These are phyloP conservation scores for Gamsiella multidivaricata DNA, from an alignment of 192 early-diverging fungal species.

Conservation along the genomic window DNA sequence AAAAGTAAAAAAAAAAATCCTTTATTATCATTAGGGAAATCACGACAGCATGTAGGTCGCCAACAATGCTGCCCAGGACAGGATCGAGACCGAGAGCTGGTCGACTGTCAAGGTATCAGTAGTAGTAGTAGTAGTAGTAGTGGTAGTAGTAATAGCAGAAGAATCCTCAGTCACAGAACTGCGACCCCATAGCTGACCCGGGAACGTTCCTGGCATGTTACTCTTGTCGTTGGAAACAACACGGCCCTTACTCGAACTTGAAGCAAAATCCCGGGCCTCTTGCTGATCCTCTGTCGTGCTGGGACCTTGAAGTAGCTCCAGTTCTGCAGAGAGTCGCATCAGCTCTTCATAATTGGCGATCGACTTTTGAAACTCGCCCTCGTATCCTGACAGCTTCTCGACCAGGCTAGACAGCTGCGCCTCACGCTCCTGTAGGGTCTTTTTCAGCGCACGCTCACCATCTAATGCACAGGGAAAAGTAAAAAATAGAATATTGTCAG, in stretches of 20 bases:
- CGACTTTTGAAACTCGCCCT: constrained; percentile 39
- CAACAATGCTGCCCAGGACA: constrained; percentile 43
- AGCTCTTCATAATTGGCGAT: constrained; percentile 30
- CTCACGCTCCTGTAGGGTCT: constrained; percentile 39
- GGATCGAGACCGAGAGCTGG: constrained; percentile 21
- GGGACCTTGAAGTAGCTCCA: constrained; percentile 1
- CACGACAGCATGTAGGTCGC: constrained; percentile 41
- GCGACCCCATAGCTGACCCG: background rate
- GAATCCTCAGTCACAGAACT: background rate
- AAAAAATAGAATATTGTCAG: background rate
- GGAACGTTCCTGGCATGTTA: constrained; percentile 44
- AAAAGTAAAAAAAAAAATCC: no score
- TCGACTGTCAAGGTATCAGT: background rate
- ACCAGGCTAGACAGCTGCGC: constrained; percentile 35
- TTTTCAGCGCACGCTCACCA: constrained; percentile 36
- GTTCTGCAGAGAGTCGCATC: constrained; percentile 21
- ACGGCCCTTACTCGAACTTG: background rate
- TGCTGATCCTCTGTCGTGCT: background rate
- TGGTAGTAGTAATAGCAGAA: background rate
- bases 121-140: background rate
- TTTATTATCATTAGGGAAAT: no score
- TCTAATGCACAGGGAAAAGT: constrained; percentile 3
- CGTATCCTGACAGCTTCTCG: constrained; percentile 22
- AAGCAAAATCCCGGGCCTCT: background rate
- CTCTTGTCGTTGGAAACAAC: background rate